Base-by-base conservation (phyloP, 768 basidiomycete genomes). In the Galerina marginata region DNA sequence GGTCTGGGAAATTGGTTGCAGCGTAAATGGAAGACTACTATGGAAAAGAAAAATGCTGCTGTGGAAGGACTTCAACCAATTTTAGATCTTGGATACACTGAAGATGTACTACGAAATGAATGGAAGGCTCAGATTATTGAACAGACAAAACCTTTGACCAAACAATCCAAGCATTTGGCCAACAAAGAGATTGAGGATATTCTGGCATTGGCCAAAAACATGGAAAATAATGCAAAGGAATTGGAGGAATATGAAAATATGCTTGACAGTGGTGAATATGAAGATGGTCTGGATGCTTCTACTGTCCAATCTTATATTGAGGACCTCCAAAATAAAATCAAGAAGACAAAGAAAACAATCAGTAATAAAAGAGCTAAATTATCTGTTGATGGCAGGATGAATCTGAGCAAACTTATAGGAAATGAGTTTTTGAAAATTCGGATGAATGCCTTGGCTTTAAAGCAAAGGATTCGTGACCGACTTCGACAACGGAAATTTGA, bases 1-100 rank as follows among this genome's bases (percentile, higher is more conserved):
- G 44, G 43, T 4, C 39, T 54, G 12, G 54, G 54, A 38, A 26
- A 43, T 20, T 60, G 59, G 58, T 39, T 57, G 11, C 12, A 48
- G 25, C 20, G 48, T 12, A 52, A 59, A 38, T 59, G 29, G 60
- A 37, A 16, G 16, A 42, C 23, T 20, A 54, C 49, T 4, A 36
- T 38, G 23, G 16, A 47, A 10, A 50, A 43, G 44, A 64, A 63
- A 47, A 25, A 11, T 11, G 25, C 15, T 20, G 53, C 53, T 12
- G 6, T 20, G 2, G 43, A 44, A 29, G 29, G 20, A 15, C 20
- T 44, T 44, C 20, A 15, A n/a, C n/a, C n/a, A n/a, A n/a, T 12
- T 6, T 15, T n/a, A 6, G 6, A 15, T 20, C 15, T n/a, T 44
- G 43, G 43, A 10, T 15, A 15, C 4, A n/a, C 43, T 15, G 43